phyloP scores from a whole-genome alignment of 1,284 basidiomycete genomes.

The Puccinia polysora region DNA sequence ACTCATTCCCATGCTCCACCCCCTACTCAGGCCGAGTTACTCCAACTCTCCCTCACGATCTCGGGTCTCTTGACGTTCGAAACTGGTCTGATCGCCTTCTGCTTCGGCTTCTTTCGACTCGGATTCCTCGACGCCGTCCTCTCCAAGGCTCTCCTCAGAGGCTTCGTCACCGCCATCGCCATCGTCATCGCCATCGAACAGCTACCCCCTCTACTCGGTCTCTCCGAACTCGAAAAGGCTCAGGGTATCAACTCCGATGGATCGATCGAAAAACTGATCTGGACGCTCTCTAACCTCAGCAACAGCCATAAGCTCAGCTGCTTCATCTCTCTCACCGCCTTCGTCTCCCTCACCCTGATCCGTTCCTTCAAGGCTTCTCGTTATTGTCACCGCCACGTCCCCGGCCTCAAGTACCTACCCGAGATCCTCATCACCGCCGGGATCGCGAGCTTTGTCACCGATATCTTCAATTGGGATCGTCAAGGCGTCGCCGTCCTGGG shows the following conservation, averaged over 20 bases:
- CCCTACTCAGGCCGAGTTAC: conserved; percentile 60
- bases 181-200: conserved; percentile 62
- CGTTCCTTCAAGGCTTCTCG: conserved; percentile 58
- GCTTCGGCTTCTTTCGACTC: conserved; percentile 78
- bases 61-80: conserved; percentile 75
- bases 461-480: conserved; percentile 67
- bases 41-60: conserved; percentile 54
- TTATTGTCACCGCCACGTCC: conserved; percentile 65
- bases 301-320: conserved; percentile 66
- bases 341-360: conserved; percentile 64
- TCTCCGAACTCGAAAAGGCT: conserved; percentile 60
- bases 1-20: conserved; percentile 60
- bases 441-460: conserved; percentile 64
- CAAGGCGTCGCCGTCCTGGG: conserved; percentile 77
- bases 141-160: conserved; percentile 63
- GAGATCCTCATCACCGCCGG: conserved; percentile 72
- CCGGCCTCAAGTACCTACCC: conserved; percentile 75
- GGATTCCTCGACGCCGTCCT: conserved; percentile 93
- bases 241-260: conserved; percentile 59
- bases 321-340: conserved; percentile 63
- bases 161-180: conserved; percentile 72
- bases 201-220: conserved; percentile 60
- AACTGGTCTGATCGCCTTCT: conserved; percentile 80
- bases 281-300: conserved; percentile 66
- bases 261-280: conserved; percentile 70